Evolutionary conservation across 805 yeast genomes (phyloP).

Genomic region (Candida glaebosa): DNA sequence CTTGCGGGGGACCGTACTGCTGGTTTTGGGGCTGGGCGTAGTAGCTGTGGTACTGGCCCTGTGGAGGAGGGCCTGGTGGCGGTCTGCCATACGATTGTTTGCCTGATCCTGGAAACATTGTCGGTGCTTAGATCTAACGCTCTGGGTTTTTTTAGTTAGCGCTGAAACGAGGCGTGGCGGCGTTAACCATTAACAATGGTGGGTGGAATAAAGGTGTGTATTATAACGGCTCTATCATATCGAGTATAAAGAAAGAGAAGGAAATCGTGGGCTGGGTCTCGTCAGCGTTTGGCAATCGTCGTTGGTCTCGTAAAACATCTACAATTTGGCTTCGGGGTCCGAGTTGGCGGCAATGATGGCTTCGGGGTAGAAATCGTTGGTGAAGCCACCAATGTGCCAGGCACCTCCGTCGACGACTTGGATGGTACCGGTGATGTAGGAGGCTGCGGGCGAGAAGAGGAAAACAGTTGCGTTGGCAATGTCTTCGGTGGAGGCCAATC

Average conservation of each 20-base stretch:
- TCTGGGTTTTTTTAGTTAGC: too few species aligned
- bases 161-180: too few species aligned
- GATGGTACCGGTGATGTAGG: slow-evolving; percentile 72
- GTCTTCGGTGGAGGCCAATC: slow-evolving; percentile 68
- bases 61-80: slow-evolving; percentile 19
- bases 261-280: too few species aligned
- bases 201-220: too few species aligned
- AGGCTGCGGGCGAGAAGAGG: slow-evolving; percentile 79
- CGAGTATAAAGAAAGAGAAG: too few species aligned
- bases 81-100: slow-evolving; percentile 10
- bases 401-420: slow-evolving; percentile 86
- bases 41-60: slow-evolving; percentile 16
- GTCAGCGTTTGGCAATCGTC: too few species aligned
- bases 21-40: slow-evolving; percentile 7
- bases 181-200: too few species aligned
- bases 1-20: slow-evolving; percentile 18
- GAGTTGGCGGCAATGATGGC: slow-evolving; percentile 25
- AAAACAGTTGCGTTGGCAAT: slow-evolving; percentile 86
- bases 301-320: too few species aligned
- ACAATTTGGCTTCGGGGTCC: slow-evolving; percentile 23
- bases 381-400: slow-evolving; percentile 69
- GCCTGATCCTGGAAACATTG: slow-evolving; percentile 20
- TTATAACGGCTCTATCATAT: too few species aligned
- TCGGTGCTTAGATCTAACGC: not conserved
- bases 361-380: slow-evolving; percentile 33